Conservation (phyloP, 2,329 filamentous ascomycete genomes). For the Microdochium paspali region DNA sequence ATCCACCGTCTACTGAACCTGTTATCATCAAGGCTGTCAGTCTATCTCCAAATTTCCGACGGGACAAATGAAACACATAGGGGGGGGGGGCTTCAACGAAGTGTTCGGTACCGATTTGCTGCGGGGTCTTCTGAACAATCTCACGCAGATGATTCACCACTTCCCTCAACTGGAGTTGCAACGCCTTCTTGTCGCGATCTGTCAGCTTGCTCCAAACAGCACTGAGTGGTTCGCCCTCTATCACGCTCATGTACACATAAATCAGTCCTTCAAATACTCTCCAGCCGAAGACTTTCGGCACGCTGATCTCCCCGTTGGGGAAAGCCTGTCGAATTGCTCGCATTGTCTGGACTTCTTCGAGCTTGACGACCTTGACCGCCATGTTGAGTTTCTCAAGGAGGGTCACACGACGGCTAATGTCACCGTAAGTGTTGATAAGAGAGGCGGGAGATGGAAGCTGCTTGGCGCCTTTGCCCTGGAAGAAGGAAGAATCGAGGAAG, state of each 20-base stretch:
- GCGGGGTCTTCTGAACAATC: background rate
- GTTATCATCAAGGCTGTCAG: background rate
- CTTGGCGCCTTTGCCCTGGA: background rate
- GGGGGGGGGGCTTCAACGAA: conserved; percentile 2
- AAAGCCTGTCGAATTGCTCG: conserved; percentile 3
- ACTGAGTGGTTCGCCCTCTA: conserved; percentile 7
- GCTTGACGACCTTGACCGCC: conserved; percentile 1
- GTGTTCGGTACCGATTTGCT: conserved; percentile 6
- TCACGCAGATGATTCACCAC: conserved; percentile 3
- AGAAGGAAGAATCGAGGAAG: conserved; percentile 3
- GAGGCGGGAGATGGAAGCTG: background rate
- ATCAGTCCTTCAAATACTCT: background rate
- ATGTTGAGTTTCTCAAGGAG: background rate
- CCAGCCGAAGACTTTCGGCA: conserved; percentile 7
- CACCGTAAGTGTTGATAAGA: background rate
- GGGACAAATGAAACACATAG: no score
- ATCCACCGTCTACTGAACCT: conserved; percentile 12
- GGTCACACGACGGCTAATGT: background rate
- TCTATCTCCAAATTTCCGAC: conserved; percentile 2
- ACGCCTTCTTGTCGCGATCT: conserved; percentile 11
- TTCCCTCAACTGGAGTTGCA: conserved; percentile 8
- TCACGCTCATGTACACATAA: conserved; percentile 7
- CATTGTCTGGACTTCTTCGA: conserved; percentile 7
- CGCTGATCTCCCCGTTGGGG: conserved; percentile 2
- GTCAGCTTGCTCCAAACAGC: conserved; percentile 7